These are phyloP conservation scores for Blastomyces gilchristii DNA, from an alignment of 2,329 filamentous ascomycete genomes.

Conservation along the genomic window DNA sequence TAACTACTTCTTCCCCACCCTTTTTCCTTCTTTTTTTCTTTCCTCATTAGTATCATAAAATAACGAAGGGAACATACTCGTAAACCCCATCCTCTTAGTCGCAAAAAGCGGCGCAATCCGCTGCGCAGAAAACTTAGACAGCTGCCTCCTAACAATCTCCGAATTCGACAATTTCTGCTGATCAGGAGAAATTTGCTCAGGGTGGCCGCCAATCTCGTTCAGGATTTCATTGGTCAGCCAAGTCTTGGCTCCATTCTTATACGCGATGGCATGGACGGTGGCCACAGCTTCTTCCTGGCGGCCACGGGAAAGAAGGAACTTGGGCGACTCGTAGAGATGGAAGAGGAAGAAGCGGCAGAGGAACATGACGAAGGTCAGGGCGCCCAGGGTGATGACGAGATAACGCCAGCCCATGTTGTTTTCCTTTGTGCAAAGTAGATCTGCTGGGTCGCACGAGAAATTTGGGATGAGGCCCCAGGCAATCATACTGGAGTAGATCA, in stretches of 20 bases:
- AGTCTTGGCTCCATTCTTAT: constrained; percentile 56
- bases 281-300: constrained; percentile 69
- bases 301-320: constrained; percentile 67
- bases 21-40: not conserved
- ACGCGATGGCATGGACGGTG: constrained; percentile 67
- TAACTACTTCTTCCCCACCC: not conserved
- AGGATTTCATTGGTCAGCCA: constrained; percentile 64
- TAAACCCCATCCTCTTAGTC: constrained; percentile 38
- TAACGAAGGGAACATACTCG: constrained; percentile 28
- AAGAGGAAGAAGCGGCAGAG: constrained; percentile 68
- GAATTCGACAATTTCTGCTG: constrained; percentile 32
- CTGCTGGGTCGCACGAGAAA: constrained; percentile 42
- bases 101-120: constrained; percentile 56
- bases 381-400: constrained; percentile 59
- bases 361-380: constrained; percentile 67
- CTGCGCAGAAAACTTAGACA: constrained; percentile 56
- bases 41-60: not conserved
- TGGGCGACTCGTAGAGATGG: constrained; percentile 74
- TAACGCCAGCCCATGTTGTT: constrained; percentile 66
- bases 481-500: constrained; percentile 31
- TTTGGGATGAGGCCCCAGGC: constrained; percentile 68
- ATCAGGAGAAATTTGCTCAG: constrained; percentile 22
- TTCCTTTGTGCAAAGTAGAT: constrained; percentile 36
- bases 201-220: constrained; percentile 45
- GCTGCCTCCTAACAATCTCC: constrained; percentile 48